These are phyloP conservation scores for Agrocybe pediades DNA, from an alignment of 768 basidiomycete species.

Conservation along the genomic window DNA sequence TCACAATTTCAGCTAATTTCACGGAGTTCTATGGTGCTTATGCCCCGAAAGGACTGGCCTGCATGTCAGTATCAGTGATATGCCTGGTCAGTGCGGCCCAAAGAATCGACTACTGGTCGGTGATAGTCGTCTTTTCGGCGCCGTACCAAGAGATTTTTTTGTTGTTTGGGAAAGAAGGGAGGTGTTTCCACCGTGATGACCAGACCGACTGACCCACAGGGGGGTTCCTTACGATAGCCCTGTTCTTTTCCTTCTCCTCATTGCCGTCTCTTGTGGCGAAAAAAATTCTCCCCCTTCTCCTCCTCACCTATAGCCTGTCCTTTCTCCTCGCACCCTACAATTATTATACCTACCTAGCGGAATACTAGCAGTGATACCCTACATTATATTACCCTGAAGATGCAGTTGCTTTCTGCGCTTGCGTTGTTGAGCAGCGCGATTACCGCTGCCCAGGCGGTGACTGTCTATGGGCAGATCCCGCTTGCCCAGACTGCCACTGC, in stretches of 20 bases:
- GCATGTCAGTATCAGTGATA: too few relatives aligned
- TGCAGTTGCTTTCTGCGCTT: constrained; percentile 9
- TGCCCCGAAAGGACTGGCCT: too few relatives aligned
- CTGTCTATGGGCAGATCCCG: constrained; percentile 33
- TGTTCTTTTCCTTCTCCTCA: not conserved
- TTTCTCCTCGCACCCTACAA: too few relatives aligned
- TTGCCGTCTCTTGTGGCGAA: not conserved
- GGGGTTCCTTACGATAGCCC: too few relatives aligned
- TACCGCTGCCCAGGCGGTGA: constrained; percentile 19
- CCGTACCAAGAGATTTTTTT: not conserved
- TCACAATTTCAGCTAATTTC: not conserved
- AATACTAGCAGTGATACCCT: too few relatives aligned
- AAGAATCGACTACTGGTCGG: too few relatives aligned
- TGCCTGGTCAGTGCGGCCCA: too few relatives aligned
- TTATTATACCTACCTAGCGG: not conserved
- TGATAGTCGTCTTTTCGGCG: too few relatives aligned
- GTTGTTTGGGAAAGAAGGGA: not conserved
- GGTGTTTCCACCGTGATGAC: not conserved
- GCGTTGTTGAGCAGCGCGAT: constrained; percentile 15
- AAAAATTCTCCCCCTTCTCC: not conserved
- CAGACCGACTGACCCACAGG: not conserved
- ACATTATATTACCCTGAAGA: constrained; percentile 5
- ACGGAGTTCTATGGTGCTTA: too few relatives aligned
- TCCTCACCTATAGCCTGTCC: constrained; percentile 5
- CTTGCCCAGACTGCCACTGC: constrained; percentile 31